Base-by-base conservation (phyloP, 202 grass and related monocot species). In the Hordeum pubiflorum region DNA sequence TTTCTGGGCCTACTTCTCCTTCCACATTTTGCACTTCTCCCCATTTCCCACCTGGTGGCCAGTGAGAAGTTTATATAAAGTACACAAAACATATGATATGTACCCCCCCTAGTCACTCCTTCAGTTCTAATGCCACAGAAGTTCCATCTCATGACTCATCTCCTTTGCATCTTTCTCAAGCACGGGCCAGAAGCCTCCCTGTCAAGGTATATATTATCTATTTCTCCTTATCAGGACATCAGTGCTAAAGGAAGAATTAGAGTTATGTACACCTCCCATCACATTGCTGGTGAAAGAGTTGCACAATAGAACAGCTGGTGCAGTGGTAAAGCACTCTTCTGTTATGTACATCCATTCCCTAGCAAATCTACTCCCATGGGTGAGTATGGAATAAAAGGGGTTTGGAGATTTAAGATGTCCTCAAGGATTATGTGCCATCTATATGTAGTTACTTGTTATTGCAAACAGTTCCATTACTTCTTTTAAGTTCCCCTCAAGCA, bases 361-460 rank as follows among this genome's bases (percentile, higher is more conserved):
- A 29, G 50, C 46, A 80, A 69, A n/a, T 80, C 63, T 40, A 56
- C 52, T 79, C 55, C 13, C 5, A 54, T 63, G 11, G 71, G 29
- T 3, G 72, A 29, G 18, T 38, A 71, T 59, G 21, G 9, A 75
- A 75, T 50, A 52, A 58, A 61, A 31, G 40, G 12, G 22, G 5
- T 58, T 32, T 63, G 3, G 65, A 44, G 7, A 46, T 18, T 20
- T 37, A 78, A 78, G 23, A 72, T 33, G 23, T 74, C 17, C 7
- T 50, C 56, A 71, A 87, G 66, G 26, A 65, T 83, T 66, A 58
- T 4, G 2, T 43, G 48, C 37, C 67, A 78, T 64, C 6, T 56
- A 71, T 58, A 65, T 62, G 38, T 34, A 72, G 73, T 56, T 77
- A 67, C 79, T 87, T 54, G 38, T 79, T 66, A 65, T 6, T 65